These are phyloP conservation scores for Herpetospermum pedunculosum DNA, from an alignment of 306 rosid species.

Conservation along the genomic window DNA sequence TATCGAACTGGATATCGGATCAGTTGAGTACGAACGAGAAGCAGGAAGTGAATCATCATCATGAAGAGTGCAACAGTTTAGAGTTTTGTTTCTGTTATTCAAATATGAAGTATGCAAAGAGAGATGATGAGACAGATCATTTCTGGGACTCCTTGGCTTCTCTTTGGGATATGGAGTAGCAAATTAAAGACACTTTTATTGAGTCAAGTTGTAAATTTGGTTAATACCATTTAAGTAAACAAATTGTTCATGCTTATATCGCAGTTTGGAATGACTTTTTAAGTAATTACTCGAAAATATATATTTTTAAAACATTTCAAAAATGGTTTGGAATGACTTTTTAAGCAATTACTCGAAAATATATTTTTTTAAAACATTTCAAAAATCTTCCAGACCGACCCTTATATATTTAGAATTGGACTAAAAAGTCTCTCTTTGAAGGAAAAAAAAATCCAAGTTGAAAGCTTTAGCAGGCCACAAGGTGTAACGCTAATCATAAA, in stretches of 20 bases:
- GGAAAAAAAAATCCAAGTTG: background rate
- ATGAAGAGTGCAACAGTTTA: slow-evolving; percentile 16
- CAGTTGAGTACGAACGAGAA: slow-evolving; percentile 25
- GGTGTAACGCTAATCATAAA: background rate
- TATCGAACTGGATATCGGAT: slow-evolving; percentile 44
- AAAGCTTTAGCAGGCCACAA: background rate
- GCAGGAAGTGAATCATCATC: slow-evolving; percentile 16
- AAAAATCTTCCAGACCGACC: too few species aligned
- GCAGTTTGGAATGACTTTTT: too few species aligned
- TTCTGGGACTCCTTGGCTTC: slow-evolving; percentile 35
- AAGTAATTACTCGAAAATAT: too few species aligned
- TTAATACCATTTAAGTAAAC: background rate
- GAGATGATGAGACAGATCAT: slow-evolving; percentile 1
- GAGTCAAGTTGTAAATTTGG: background rate
- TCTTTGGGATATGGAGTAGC: slow-evolving; percentile 37
- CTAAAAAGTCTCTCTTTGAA: background rate
- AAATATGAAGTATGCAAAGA: slow-evolving; percentile 15
- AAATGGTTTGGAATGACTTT: too few species aligned
- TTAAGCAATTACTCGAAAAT: too few species aligned
- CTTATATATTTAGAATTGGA: too few species aligned
- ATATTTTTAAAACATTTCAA: too few species aligned
- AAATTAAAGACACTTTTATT: background rate
- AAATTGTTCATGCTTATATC: background rate
- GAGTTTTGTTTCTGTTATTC: slow-evolving; percentile 14
- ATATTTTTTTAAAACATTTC: too few species aligned